Evolutionary conservation across 2,329 filamentous ascomycete genomes (phyloP).

Genomic region (Fusarium ambrosium): DNA sequence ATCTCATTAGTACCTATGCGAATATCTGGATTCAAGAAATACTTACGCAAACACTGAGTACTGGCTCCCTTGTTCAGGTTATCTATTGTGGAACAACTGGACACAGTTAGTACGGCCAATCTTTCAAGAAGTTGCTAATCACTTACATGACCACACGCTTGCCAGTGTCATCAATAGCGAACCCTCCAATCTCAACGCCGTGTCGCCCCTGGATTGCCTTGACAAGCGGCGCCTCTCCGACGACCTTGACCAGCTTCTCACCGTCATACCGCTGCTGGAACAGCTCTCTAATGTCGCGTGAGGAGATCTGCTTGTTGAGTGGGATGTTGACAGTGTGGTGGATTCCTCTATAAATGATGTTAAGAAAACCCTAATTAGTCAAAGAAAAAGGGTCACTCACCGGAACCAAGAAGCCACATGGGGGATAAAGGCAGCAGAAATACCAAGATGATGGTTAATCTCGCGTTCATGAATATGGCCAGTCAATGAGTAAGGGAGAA

Average conservation of each 20-base stretch:
- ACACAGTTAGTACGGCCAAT: neutral
- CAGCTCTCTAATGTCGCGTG: neutral
- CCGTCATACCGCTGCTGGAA: neutral
- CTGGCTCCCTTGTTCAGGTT: neutral
- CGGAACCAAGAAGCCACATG: neutral
- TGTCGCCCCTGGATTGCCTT: neutral
- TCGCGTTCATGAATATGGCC: neutral
- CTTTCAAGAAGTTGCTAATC: neutral
- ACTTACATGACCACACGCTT: neutral
- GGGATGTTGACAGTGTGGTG: neutral
- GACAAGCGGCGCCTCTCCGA: neutral
- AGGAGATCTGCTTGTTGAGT: neutral
- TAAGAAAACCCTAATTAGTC: accelerated
- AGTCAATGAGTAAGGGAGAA: neutral
- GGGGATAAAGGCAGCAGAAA: neutral
- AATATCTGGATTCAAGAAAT: neutral
- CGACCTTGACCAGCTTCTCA: neutral
- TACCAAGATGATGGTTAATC: neutral
- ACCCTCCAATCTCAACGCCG: neutral
- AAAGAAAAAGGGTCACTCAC: accelerated
- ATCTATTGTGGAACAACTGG: neutral
- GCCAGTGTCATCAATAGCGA: neutral
- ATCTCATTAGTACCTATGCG: slow-evolving; percentile 65
- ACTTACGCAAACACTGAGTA: neutral
- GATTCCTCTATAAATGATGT: neutral